These are phyloP conservation scores for Penicillium malachiteum DNA, from an alignment of 495 filamentous ascomycete species.

Conservation along the genomic window DNA sequence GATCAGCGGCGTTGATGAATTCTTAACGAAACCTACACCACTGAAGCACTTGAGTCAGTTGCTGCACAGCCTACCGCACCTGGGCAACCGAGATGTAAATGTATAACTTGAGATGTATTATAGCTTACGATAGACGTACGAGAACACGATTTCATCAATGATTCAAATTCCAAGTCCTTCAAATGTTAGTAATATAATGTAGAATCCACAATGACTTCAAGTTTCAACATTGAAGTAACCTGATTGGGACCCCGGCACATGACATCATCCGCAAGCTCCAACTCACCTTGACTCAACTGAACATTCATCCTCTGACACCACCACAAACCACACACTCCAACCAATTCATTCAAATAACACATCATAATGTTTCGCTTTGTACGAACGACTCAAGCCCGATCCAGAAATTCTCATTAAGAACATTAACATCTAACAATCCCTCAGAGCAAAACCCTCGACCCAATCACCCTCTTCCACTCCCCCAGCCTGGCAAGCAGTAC, in stretches of 20 bases:
- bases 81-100: neutral
- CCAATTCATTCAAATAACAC: neutral
- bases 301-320: neutral
- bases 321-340: neutral
- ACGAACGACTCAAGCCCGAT: conserved; percentile 15
- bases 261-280: conserved; percentile 23
- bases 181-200: no score
- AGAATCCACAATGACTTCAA: no score
- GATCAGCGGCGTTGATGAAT: conserved; percentile 58
- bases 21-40: conserved; percentile 61
- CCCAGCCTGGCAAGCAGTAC: conserved; percentile 62
- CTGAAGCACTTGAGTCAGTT: conserved; percentile 28
- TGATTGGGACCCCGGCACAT: conserved; percentile 23
- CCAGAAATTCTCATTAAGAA: neutral
- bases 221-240: neutral
- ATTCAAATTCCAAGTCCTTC: no score
- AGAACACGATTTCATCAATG: neutral
- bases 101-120: neutral
- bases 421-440: conserved; percentile 6
- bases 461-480: conserved; percentile 94
- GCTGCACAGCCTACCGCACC: conserved; percentile 6
- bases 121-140: neutral
- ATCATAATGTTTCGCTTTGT: conserved; percentile 47
- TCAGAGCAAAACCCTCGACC: conserved; percentile 79
- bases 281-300: neutral